Evolutionary conservation across 176 grass and related monocot species (phyloP), one percentile per base, ranked within the genome.

Genomic region (Paspalum notatum): DNA sequence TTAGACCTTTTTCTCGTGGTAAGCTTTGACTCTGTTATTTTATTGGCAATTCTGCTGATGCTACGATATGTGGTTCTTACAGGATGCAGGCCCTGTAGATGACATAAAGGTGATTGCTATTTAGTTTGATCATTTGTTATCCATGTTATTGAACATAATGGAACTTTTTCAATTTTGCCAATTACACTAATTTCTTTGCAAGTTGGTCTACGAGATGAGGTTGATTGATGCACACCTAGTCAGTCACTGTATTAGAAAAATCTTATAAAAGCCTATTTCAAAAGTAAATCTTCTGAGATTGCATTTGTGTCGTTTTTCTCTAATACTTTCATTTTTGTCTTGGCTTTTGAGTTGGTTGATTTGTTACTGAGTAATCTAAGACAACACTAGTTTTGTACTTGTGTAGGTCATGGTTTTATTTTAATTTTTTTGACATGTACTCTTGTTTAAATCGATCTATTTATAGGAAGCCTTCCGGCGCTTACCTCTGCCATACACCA

Each of bases 391-490:
- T 61, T 49, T 27, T 67, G 41, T 75, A 85, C n/a, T 71, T 69
- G 68, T 69, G n/a, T 6, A 71, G 39, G 54, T 50, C 45, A 77
- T 16, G 45, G 44, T 86, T 74, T 71, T 53, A 22, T 54, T 81
- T 70, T 58, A 62, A 51, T 48, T 60, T 80, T 7, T 66, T 83
- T 70, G 22, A 43, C 40, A 53, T 57, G 32, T 32, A 40, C 40
- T 68, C 38, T 76, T 66, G 45, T n/a, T n/a, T n/a, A n/a, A n/a
- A n/a, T n/a, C n/a, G n/a, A n/a, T n/a, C n/a, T n/a, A n/a, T n/a
- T n/a, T 24, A 64, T 68, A 98, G 95, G 95, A 95, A 85, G 75
- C 62, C 45, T 98, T 98, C 87, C 67, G 22, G 22, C 90, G 88
- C 43, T 77, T 98, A 49, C 95, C 95, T 66, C 83, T 98, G 63